Base-by-base conservation (phyloP, 371 early-diverging fungal species). In the Saksenaea vasiformis region DNA sequence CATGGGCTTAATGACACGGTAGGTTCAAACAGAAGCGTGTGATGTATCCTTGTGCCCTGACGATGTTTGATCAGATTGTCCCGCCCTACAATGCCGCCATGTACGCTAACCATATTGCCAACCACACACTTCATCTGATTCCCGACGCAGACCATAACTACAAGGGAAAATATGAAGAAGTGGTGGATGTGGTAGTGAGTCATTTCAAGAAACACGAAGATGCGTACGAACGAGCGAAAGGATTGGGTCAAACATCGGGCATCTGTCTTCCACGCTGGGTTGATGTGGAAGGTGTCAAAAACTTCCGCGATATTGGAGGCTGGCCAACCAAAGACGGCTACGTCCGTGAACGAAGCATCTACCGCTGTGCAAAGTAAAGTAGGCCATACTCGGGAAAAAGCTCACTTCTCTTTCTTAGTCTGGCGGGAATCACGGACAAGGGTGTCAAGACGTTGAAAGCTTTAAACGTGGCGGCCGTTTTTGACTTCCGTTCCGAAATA, bases 391-490 rank as follows among this genome's bases (percentile, higher is more conserved):
- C 4, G 17, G 37, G 24, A 35, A 36, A 14, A 19, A 38, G 39
- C 13, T 31, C 61, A 60, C n/a, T 15, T 19, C 43, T 22, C 13
- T 27, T 14, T 62, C 8, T 95, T 5, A 97, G 97, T 19, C 80
- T 97, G 47, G 77, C 67, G 9, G 94, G 94, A 64, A 94, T 98
- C 67, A 84, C 82, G 9, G 61, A 72, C 24, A 67, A 77, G 24
- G 87, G 87, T n/a, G 73, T 79, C 34, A 62, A 70, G 31, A 77
- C 77, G 19, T 64, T 87, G 36, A 65, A 72, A 37, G 65, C 71
- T 37, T 66, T 87, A 17, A 78, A 81, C 65, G 82, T 87, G 24
- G 70, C 70, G 36, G 79, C 83, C 14, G 75, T 76, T 8, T 84
- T 84, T 67, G 87, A 87, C 64, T 74, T 87, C 38, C 80, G 87